Base-by-base conservation (phyloP, 2,329 filamentous ascomycete genomes). In the Microascus cirrosus region DNA sequence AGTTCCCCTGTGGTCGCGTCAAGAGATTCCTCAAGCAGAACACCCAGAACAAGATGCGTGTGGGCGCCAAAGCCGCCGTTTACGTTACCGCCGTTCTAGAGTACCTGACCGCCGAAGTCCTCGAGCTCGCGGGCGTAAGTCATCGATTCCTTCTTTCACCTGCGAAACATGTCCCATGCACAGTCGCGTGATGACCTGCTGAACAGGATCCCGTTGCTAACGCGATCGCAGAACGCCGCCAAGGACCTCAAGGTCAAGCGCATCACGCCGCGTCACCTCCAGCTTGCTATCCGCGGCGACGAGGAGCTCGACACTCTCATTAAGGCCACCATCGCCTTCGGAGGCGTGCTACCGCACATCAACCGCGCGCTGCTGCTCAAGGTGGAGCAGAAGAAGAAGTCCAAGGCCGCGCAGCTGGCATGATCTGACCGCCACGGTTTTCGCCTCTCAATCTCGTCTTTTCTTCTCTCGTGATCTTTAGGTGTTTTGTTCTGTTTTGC, bases 201-300 rank as follows among this genome's bases (percentile, higher is more conserved):
- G 15, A 45, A 18, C 39, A 18, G 12, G 5, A 24, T 13, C 34
- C 11, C 54, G 22, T 25, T 57, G 53, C 65, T 67, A 51, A 69
- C 63, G 20, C n/a, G 20, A 35, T 39, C 51, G 18, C 67, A 87
- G 83, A 99, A 99, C 73, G 94, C 94, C 57, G 94, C 94, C 74
- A 97, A 97, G 82, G 94, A 99, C 74, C 88, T 97, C 71, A 99
- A 97, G 78, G 94, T 97, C 78, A 99, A 97, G 86, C 94, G 94
- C 76, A 99, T 99, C 75, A 97, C 93, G 13, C 94, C 94, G 59
- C 92, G 94, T 73, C 94, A 99, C 74, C 79, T 99, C 63, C 94
- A 99, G 75, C 89, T 99, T 62, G 94, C 94, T 67, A 99, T 99
- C 71, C 91, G 94, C 69, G 94, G 94, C 70, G 94, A 99, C 74